These are phyloP conservation scores for Mimosa bimucronata DNA, from an alignment of 306 rosid genomes.

Conservation along the genomic window DNA sequence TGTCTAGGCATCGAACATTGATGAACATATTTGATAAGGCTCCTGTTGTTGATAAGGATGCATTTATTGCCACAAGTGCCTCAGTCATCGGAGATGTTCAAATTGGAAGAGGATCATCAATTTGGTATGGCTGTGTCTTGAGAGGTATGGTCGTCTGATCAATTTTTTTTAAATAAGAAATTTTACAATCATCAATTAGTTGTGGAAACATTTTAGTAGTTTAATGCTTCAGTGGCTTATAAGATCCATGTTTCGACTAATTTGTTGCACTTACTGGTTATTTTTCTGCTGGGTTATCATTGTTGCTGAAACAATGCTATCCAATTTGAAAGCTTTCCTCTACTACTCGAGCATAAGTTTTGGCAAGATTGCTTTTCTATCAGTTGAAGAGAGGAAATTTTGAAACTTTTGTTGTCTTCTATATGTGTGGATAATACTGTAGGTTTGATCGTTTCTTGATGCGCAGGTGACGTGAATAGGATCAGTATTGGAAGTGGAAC, in stretches of 20 bases:
- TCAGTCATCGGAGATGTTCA: slow-evolving; percentile 83
- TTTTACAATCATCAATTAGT: slow-evolving; percentile 5
- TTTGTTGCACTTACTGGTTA: not conserved
- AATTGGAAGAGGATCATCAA: slow-evolving; percentile 81
- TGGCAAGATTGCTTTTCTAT: not conserved
- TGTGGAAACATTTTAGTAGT: not conserved
- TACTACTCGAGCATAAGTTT: not conserved
- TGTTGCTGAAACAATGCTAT: not conserved
- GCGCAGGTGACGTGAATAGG: slow-evolving; percentile 70
- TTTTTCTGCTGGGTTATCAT: not conserved
- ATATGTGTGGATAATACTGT: not conserved
- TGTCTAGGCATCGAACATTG: slow-evolving; percentile 92
- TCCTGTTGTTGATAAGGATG: slow-evolving; percentile 84
- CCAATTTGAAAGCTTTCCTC: slow-evolving; percentile 13
- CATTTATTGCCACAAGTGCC: slow-evolving; percentile 93
- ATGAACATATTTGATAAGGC: slow-evolving; percentile 92
- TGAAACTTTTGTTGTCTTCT: not conserved
- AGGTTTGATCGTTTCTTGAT: not conserved
- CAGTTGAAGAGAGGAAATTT: not conserved
- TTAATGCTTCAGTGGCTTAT: slow-evolving; percentile 14
- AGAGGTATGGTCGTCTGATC: slow-evolving; percentile 58
- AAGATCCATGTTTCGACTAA: slow-evolving; percentile 9
- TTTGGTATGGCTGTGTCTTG: slow-evolving; percentile 96
- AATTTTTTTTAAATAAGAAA: not conserved
- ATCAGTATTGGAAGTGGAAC: slow-evolving; percentile 88